phyloP scores from a whole-genome alignment of 306 rosid genomes.

The Malus fusca region DNA sequence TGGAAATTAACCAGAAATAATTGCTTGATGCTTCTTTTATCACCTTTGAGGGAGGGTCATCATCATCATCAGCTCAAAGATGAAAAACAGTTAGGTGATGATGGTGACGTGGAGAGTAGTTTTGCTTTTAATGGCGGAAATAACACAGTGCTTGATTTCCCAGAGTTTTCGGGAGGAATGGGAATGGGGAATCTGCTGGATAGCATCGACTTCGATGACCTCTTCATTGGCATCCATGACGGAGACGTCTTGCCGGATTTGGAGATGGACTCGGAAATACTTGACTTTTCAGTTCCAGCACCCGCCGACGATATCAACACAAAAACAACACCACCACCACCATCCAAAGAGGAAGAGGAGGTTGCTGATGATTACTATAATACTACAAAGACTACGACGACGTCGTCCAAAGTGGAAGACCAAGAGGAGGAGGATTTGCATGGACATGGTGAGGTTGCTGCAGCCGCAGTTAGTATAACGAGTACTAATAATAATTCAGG shows the following conservation, averaged over 20 bases:
- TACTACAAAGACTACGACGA: not conserved
- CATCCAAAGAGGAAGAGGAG: not conserved
- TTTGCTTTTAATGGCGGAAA: slow-evolving; percentile 20
- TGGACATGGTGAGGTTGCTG: not conserved
- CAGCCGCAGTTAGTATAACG: not conserved
- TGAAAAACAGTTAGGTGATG: slow-evolving; percentile 31
- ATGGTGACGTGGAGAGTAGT: slow-evolving; percentile 20
- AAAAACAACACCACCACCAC: not conserved
- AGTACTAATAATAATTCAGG: not conserved
- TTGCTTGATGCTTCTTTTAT: slow-evolving; percentile 60
- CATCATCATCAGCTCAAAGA: slow-evolving; percentile 26
- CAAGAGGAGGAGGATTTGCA: not conserved
- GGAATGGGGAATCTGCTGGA: slow-evolving; percentile 38
- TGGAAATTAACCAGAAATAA: not conserved
- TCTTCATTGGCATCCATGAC: slow-evolving; percentile 54
- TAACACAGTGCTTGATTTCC: slow-evolving; percentile 31
- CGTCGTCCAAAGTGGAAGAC: not conserved
- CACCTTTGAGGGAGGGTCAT: slow-evolving; percentile 38
- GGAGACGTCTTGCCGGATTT: slow-evolving; percentile 70
- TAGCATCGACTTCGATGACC: slow-evolving; percentile 67
- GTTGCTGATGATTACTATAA: not conserved
- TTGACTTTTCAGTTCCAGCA: slow-evolving; percentile 38
- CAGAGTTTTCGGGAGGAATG: slow-evolving; percentile 41
- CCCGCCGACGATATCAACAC: not conserved
- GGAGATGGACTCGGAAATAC: slow-evolving; percentile 78